These are phyloP conservation scores for Clavispora vitiphila DNA, from an alignment of 805 yeast species.

Conservation along the genomic window DNA sequence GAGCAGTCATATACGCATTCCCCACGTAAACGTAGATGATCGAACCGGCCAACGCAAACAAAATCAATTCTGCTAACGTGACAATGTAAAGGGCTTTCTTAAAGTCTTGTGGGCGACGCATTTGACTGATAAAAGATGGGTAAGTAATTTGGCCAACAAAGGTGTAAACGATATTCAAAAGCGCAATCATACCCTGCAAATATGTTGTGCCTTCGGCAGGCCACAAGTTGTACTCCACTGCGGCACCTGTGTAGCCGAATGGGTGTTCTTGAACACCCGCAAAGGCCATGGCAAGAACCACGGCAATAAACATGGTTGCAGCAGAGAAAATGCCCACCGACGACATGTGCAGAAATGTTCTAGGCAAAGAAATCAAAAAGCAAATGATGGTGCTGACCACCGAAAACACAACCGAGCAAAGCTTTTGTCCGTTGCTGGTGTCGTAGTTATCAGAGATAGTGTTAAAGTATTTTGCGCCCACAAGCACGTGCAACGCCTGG, in stretches of 20 bases:
- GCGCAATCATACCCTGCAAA: conserved; percentile 51
- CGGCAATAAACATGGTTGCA: conserved; percentile 53
- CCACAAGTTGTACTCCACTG: conserved; percentile 38
- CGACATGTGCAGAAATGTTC: conserved; percentile 52
- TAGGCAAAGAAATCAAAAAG: conserved; percentile 47
- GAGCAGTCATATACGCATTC: conserved; percentile 48
- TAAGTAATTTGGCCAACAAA: conserved; percentile 63
- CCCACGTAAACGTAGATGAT: conserved; percentile 58
- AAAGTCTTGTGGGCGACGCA: conserved; percentile 54
- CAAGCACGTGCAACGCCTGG: conserved; percentile 54
- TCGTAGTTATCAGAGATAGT: conserved; percentile 45
- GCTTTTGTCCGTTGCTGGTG: conserved; percentile 4
- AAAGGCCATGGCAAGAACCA: conserved; percentile 46
- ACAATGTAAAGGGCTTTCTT: conserved; percentile 51
- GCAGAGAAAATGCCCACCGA: conserved; percentile 50
- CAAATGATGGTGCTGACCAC: conserved; percentile 48
- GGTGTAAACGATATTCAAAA: conserved; percentile 55
- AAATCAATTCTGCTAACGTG: conserved; percentile 44
- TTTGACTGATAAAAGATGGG: conserved; percentile 57
- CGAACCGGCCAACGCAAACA: conserved; percentile 52
- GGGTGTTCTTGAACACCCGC: conserved; percentile 53
- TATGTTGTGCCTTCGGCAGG: conserved; percentile 50
- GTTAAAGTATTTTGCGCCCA: conserved; percentile 57
- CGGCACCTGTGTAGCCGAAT: conserved; percentile 31
- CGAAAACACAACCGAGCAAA: conserved; percentile 50